Evolutionary conservation across 345 rosid species (phyloP).

Genomic region (Lagerstroemia speciosa): DNA sequence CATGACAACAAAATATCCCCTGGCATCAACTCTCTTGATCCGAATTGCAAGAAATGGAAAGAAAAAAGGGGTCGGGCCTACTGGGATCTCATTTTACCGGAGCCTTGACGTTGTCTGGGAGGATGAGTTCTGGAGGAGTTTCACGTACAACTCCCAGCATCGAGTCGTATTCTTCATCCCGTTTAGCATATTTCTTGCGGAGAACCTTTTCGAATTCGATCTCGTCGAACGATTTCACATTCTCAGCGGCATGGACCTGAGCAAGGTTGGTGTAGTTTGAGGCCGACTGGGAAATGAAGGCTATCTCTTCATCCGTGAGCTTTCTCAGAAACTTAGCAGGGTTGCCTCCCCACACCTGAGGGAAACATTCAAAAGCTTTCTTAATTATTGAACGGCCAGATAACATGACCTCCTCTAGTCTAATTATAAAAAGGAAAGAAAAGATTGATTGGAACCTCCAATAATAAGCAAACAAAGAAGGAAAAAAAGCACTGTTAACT

Average conservation of each 20-base stretch:
- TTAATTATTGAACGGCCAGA: not conserved
- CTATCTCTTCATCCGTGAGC: slow-evolving; percentile 73
- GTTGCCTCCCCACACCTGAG: slow-evolving; percentile 89
- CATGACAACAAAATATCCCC: slow-evolving; percentile 23
- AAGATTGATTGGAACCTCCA: no score
- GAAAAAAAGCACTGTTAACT: no score
- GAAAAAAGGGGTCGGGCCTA: slow-evolving; percentile 6
- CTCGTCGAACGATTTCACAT: slow-evolving; percentile 36
- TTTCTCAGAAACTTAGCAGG: slow-evolving; percentile 79
- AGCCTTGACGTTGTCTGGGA: slow-evolving; percentile 48
- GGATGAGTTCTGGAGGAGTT: slow-evolving; percentile 53
- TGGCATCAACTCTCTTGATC: slow-evolving; percentile 16
- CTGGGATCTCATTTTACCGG: slow-evolving; percentile 33
- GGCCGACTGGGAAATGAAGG: slow-evolving; percentile 66
- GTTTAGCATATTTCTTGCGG: slow-evolving; percentile 53
- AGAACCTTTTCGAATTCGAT: slow-evolving; percentile 38
- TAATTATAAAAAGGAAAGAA: no score
- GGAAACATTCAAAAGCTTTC: not conserved
- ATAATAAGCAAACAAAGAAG: no score
- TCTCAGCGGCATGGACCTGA: slow-evolving; percentile 76
- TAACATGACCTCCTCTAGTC: not conserved
- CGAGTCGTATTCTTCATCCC: slow-evolving; percentile 72
- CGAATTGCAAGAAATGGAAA: slow-evolving; percentile 13
- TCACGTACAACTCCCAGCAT: slow-evolving; percentile 75
- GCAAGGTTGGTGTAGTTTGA: slow-evolving; percentile 60